phyloP scores from a whole-genome alignment of 257 asterid species.

The Solanum sparsipilum region DNA sequence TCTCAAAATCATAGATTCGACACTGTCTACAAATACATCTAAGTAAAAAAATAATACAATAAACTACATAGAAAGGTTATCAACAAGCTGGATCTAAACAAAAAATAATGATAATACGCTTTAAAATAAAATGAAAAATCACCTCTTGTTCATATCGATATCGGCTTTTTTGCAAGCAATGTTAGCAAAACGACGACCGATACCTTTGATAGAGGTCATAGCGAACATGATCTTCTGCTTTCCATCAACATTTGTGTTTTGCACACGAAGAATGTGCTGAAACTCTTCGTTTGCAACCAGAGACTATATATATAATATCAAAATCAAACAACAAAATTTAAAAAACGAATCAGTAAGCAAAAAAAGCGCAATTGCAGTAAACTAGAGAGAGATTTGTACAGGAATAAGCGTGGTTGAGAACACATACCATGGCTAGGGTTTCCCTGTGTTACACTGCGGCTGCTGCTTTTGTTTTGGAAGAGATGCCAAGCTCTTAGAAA shows the following conservation, averaged over 20 bases:
- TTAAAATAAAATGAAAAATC: too few species aligned
- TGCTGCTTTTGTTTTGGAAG: neutral
- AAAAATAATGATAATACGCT: neutral
- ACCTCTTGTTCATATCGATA: conserved; percentile 94
- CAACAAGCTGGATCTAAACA: neutral
- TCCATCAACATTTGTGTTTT: conserved; percentile 88
- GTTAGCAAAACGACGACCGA: conserved; percentile 92
- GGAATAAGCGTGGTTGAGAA: neutral
- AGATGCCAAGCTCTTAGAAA: neutral
- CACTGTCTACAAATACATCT: neutral
- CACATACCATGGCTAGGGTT: neutral
- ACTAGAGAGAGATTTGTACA: neutral
- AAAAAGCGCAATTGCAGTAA: neutral
- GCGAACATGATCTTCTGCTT: conserved; percentile 97
- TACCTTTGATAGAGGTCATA: conserved; percentile 91
- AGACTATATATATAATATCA: neutral
- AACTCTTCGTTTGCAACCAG: conserved; percentile 80
- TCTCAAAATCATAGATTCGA: neutral
- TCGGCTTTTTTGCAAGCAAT: conserved; percentile 90
- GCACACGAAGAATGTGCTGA: conserved; percentile 96
- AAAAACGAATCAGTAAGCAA: neutral
- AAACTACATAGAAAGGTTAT: neutral
- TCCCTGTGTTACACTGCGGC: neutral
- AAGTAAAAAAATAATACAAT: neutral
- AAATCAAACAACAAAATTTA: neutral